These are phyloP conservation scores for Claviceps africana DNA, from an alignment of 2,329 filamentous ascomycete species.

Conservation along the genomic window DNA sequence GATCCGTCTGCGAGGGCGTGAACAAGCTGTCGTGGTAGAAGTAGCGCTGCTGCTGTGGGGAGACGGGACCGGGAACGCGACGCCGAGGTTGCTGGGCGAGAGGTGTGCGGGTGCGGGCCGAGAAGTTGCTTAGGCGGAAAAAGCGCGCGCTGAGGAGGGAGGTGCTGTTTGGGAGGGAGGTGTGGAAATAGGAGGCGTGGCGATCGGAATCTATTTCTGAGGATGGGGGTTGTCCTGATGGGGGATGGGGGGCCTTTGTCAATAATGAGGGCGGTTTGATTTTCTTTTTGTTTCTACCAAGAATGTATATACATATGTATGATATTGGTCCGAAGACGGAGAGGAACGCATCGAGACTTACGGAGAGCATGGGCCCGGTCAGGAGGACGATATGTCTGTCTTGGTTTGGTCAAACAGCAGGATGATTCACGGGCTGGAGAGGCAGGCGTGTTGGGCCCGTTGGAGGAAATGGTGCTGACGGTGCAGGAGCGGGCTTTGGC, in stretches of 20 bases:
- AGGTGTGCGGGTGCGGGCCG: constrained; percentile 9
- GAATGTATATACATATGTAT: not conserved
- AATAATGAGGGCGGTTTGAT: not conserved
- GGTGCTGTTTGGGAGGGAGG: constrained; percentile 5
- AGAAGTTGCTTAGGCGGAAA: constrained; percentile 13
- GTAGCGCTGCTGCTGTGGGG: constrained; percentile 1
- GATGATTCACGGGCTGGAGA: constrained; percentile 8
- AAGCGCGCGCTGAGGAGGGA: constrained; percentile 8
- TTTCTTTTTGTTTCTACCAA: too few relatives aligned
- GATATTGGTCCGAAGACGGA: not conserved
- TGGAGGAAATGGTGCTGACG: constrained; percentile 17
- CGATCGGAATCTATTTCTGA: constrained; percentile 2
- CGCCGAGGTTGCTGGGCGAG: not conserved
- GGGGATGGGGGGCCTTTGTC: not conserved
- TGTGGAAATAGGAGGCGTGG: constrained; percentile 5
- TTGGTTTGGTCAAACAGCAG: constrained; percentile 1
- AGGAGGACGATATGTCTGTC: not conserved
- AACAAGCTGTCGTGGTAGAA: constrained; percentile 12
- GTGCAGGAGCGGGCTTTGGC: constrained; percentile 17
- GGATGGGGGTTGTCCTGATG: not conserved
- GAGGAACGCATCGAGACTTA: not conserved
- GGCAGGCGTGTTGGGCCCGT: constrained; percentile 14
- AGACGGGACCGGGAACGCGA: too few relatives aligned
- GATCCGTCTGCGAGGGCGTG: constrained; percentile 15
- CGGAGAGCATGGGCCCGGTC: constrained; percentile 1